Base-by-base conservation (phyloP, 1,139 yeast species). In the Hansenula sp. region DNA sequence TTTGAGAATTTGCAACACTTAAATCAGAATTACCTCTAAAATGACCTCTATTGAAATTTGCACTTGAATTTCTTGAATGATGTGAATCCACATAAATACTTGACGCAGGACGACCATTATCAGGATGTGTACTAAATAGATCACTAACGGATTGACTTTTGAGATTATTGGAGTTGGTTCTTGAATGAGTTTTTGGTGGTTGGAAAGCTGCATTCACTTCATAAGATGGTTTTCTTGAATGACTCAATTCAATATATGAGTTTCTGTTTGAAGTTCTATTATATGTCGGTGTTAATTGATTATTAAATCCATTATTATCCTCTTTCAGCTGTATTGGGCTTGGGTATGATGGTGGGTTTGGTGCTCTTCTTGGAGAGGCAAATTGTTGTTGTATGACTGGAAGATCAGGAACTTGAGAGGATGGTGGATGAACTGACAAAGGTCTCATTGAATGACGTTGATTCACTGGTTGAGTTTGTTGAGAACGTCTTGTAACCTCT, bases 311-410 rank as follows among this genome's bases (percentile, higher is more conserved):
- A 16, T 40, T 42, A 3, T 37, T 42, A 6, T 37, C 42, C 25
- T 40, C 40, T 25, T 37, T 56, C 46, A 13, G 62, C 45, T 52
- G 63, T 1, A 69, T 69, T 2, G 79, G 79, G 35, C 73, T 71
- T 34, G 73, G 69, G 36, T 65, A 67, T 6, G 66, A 56, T 2
- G 82, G 82, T 7, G 82, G 82, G 40, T 68, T 69, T 2, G 86
- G 86, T 0, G 85, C 82, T 51, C 67, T 76, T 57, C 86, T 67
- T 20, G 86, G 87, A 0, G 86, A 79, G 26, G 68, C 57, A 53
- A 79, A 78, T 33, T 50, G 56, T 20, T 47, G 44, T 13, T 17
- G 26, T 38, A 35, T 19, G 27, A 12, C 13, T 24, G 53, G 52
- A 6, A 48, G 24, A 16, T 40, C 44, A 24, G 53, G 55, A 17